A percentile compares a stretch with the other conserved stretches of the same genome.
These are phyloP conservation scores for Nyssa sinensis DNA, from an alignment of 148 eudicot genomes.

Conservation along the genomic window DNA sequence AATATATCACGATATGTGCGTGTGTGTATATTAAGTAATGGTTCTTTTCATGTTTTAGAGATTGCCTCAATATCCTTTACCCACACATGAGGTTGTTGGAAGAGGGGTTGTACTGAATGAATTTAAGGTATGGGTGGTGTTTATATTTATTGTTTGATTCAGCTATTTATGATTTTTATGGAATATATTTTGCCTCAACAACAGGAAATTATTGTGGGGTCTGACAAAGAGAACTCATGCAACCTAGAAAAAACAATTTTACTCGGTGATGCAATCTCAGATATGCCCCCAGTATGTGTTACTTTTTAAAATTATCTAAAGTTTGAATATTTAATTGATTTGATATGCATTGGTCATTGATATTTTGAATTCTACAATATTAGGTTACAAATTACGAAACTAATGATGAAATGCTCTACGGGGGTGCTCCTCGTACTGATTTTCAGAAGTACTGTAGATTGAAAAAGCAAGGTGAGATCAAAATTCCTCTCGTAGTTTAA, in stretches of 20 bases:
- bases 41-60: slow-evolving; percentile 16
- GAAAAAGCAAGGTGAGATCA: slow-evolving; percentile 23
- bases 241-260: slow-evolving; percentile 16
- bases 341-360: neutral
- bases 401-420: slow-evolving; percentile 33
- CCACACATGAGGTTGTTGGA: slow-evolving; percentile 30
- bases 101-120: slow-evolving; percentile 23
- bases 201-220: slow-evolving; percentile 22
- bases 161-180: neutral
- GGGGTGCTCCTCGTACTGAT: slow-evolving; percentile 14
- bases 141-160: neutral
- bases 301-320: neutral
- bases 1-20: neutral
- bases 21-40: too few relatives aligned
- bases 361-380: neutral
- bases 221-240: slow-evolving; percentile 12
- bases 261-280: slow-evolving; percentile 37
- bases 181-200: neutral
- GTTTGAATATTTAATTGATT: neutral
- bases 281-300: slow-evolving; percentile 28
- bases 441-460: slow-evolving; percentile 30
- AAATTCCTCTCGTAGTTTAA: neutral
- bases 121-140: slow-evolving; percentile 23
- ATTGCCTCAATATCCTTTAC: slow-evolving; percentile 35
- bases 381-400: slow-evolving; percentile 30